Conservation (phyloP, 768 basidiomycete species). For the Lactarius deliciosus region DNA sequence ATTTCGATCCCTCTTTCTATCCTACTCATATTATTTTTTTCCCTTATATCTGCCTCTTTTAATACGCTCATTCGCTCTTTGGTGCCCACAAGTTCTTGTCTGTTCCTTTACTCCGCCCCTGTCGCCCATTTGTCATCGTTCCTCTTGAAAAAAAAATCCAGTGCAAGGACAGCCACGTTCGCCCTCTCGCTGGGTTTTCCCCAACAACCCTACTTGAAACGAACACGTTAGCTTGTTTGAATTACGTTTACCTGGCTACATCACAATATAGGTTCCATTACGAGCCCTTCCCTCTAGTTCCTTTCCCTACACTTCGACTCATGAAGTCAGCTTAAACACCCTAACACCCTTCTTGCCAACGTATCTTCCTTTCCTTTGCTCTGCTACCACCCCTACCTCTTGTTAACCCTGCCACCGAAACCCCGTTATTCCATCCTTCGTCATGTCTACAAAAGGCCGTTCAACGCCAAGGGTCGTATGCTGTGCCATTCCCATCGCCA, state of each 20-base stretch:
- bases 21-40: slow-evolving; percentile 3
- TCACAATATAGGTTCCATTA: slow-evolving; percentile 20
- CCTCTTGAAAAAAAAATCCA: slow-evolving; percentile 1
- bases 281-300: slow-evolving; percentile 9
- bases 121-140: slow-evolving; percentile 7
- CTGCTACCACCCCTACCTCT: slow-evolving; percentile 3
- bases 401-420: slow-evolving; percentile 9
- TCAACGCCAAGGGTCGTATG: slow-evolving; percentile 82
- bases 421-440: slow-evolving; percentile 6
- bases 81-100: not conserved
- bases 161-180: not conserved
- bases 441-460: slow-evolving; percentile 62
- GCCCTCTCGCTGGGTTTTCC: not conserved
- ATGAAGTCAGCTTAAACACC: slow-evolving; percentile 29
- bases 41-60: not conserved
- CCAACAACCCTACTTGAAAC: not conserved
- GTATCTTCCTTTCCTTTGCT: slow-evolving; percentile 1
- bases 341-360: slow-evolving; percentile 7
- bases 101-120: not conserved
- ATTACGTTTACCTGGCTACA: slow-evolving; percentile 24
- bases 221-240: slow-evolving; percentile 1
- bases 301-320: slow-evolving; percentile 20
- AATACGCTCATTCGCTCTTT: not conserved
- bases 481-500: slow-evolving; percentile 83
- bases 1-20: slow-evolving; percentile 5